These are phyloP conservation scores for Metschnikowia gelsemii DNA, from an alignment of 805 yeast genomes.

Conservation along the genomic window DNA sequence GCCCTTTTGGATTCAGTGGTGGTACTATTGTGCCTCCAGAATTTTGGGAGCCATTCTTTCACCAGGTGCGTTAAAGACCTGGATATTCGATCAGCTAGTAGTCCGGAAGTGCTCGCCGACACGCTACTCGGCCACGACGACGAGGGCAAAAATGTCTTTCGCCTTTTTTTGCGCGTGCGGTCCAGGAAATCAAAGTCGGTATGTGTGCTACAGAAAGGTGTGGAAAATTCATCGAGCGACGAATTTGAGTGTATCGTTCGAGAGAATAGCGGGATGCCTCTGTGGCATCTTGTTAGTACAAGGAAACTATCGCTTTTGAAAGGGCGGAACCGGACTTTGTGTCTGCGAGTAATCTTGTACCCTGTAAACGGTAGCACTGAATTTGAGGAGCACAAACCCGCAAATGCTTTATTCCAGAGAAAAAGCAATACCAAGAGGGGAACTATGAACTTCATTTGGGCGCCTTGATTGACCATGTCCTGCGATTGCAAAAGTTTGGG, in stretches of 20 bases:
- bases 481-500: constrained; percentile 2
- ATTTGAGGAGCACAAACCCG: constrained; percentile 15
- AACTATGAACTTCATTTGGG: neutral
- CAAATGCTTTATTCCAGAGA: neutral
- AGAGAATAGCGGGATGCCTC: constrained; percentile 12
- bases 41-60: too few species aligned
- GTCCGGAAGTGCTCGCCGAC: neutral
- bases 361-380: constrained; percentile 17
- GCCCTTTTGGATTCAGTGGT: too few species aligned
- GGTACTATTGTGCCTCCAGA: too few species aligned
- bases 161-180: constrained; percentile 1
- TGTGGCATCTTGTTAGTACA: constrained; percentile 17
- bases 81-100: neutral
- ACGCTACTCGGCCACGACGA: neutral
- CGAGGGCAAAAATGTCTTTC: neutral
- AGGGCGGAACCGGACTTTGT: constrained; percentile 13
- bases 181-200: constrained; percentile 10
- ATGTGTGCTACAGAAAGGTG: constrained; percentile 5
- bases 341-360: constrained; percentile 16
- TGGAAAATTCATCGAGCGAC: constrained; percentile 12
- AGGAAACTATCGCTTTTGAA: constrained; percentile 11
- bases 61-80: neutral
- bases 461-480: neutral
- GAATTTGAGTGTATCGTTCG: constrained; percentile 5
- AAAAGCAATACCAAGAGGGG: neutral